phyloP scores from a whole-genome alignment of 1,284 basidiomycete genomes.

The Earliella scabrosa region DNA sequence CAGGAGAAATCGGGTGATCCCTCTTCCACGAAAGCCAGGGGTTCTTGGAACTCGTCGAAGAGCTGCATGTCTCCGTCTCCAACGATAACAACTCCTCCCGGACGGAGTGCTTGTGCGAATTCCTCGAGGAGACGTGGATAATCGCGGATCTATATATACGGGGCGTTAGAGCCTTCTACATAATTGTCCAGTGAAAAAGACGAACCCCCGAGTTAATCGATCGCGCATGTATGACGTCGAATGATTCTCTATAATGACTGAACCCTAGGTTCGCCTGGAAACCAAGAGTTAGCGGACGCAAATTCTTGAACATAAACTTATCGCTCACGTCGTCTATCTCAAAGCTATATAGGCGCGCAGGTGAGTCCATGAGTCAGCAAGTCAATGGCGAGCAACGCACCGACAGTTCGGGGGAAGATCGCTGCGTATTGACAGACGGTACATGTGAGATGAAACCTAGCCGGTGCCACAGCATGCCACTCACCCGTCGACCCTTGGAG shows the following conservation, averaged over 20 bases:
- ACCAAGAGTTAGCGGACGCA: slow-evolving; percentile 3
- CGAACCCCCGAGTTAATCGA: slow-evolving; percentile 34
- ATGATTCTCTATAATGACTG: slow-evolving; percentile 33
- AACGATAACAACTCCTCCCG: slow-evolving; percentile 37
- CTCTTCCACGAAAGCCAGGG: slow-evolving; percentile 32
- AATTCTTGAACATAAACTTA: not conserved
- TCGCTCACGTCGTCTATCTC: slow-evolving; percentile 40
- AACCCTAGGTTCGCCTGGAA: slow-evolving; percentile 40
- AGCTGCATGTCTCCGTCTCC: slow-evolving; percentile 42
- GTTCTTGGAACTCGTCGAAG: slow-evolving; percentile 36
- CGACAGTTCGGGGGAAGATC: slow-evolving; percentile 38
- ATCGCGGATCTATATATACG: slow-evolving; percentile 34
- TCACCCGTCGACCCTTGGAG: slow-evolving; percentile 34
- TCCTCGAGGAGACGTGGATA: slow-evolving; percentile 36
- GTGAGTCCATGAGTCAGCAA: not conserved
- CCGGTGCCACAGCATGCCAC: slow-evolving; percentile 5
- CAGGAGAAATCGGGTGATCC: slow-evolving; percentile 33
- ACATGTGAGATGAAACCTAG: not conserved
- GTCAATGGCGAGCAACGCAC: slow-evolving; percentile 23
- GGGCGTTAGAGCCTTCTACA: not conserved
- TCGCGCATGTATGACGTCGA: slow-evolving; percentile 39
- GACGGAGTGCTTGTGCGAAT: slow-evolving; percentile 33
- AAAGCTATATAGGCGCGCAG: slow-evolving; percentile 26
- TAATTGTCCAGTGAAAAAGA: not conserved
- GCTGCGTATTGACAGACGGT: slow-evolving; percentile 17